A percentile compares a stretch with the other conserved stretches of the same genome.
These are phyloP conservation scores for Pythium brachiatum DNA, from an alignment of 352 stramenopile species.

Conservation along the genomic window DNA sequence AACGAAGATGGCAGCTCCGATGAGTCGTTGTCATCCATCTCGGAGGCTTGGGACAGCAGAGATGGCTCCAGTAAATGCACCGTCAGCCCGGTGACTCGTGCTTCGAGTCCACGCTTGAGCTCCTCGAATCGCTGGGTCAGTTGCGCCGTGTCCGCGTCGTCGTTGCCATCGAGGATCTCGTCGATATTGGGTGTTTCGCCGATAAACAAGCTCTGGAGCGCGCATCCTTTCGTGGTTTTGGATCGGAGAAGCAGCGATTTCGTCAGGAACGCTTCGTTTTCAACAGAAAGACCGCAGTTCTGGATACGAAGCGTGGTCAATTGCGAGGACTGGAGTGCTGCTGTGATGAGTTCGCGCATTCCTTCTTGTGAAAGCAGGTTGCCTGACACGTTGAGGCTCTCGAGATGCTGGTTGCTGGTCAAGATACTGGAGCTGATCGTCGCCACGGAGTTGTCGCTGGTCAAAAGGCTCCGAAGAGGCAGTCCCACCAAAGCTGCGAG, in stretches of 20 bases:
- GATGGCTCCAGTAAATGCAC: conserved; percentile 13
- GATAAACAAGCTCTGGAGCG: conserved; percentile 10
- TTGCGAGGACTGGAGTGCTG: not conserved
- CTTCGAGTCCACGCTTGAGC: conserved; percentile 14
- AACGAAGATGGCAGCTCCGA: not conserved
- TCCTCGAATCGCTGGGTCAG: conserved; percentile 1
- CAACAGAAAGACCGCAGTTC: conserved; percentile 28
- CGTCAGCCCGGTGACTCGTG: not conserved
- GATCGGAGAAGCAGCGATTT: conserved; percentile 12
- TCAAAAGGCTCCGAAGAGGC: conserved; percentile 23
- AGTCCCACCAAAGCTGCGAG: conserved; percentile 33
- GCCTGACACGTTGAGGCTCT: conserved; percentile 28
- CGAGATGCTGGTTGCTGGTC: conserved; percentile 26
- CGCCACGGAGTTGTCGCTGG: conserved; percentile 36
- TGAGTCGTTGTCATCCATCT: not conserved
- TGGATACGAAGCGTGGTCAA: conserved; percentile 35
- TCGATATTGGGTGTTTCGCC: conserved; percentile 13
- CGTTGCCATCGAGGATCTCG: conserved; percentile 17
- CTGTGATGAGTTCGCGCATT: conserved; percentile 32
- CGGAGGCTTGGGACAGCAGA: not conserved
- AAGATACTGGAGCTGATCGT: conserved; percentile 26
- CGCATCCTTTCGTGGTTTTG: conserved; percentile 3
- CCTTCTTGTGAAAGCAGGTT: conserved; percentile 41
- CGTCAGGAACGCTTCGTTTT: conserved; percentile 12
- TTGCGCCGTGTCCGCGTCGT: not conserved